Base-by-base conservation (phyloP, 2,329 filamentous ascomycete species). In the Talaromyces rugulosus region DNA sequence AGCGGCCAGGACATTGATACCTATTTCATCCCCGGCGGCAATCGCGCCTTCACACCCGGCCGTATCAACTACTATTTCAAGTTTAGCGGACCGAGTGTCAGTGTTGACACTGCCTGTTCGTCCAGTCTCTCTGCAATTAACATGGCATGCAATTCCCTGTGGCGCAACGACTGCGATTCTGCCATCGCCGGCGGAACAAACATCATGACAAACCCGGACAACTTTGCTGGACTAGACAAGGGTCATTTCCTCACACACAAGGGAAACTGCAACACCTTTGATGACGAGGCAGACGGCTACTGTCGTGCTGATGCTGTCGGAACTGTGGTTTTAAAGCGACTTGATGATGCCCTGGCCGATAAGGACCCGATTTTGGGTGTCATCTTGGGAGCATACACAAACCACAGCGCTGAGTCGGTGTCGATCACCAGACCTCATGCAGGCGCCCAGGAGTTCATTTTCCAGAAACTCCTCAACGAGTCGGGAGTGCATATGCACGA, bases 111-210 rank as follows among this genome's bases (percentile, higher is more conserved):
- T n/a, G 88, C 88, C 7, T 90, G 88, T 69, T 89, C 87, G 0
- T 89, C 87, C 0, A 87, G 85, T 62, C 78, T 87, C 1, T 85
- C 87, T 4, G 87, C 87, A 0, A 85, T 90, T 44, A 23, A 90
- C 67, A 77, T 89, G 4, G 83, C 84, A 16, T 92, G 89, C 75
- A 87, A 87, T 4, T 85, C 89, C 0, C 78, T 91, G 18, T 88
- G 87, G 83, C 83, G 86, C 5, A 85, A 86, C 60, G 90, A 93
- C 67, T 90, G 88, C 64, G 90, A 93, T 70, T 92, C 88, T 11
- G 90, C 89, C 3, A 86, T 91, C 53, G 88, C 89, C 4, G 90
- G 90, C 63, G 90, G 90, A 66, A 78, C 90, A 23, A 91, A 89
- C 58, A 40, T 90, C 66, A 82, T 91, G 76, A 91, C 89, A 60